Percentiles rank a stretch among this genome's conserved stretches.
Evolutionary conservation across 1,284 basidiomycete species (phyloP).

Genomic region (Malassezia yamatoensis): DNA sequence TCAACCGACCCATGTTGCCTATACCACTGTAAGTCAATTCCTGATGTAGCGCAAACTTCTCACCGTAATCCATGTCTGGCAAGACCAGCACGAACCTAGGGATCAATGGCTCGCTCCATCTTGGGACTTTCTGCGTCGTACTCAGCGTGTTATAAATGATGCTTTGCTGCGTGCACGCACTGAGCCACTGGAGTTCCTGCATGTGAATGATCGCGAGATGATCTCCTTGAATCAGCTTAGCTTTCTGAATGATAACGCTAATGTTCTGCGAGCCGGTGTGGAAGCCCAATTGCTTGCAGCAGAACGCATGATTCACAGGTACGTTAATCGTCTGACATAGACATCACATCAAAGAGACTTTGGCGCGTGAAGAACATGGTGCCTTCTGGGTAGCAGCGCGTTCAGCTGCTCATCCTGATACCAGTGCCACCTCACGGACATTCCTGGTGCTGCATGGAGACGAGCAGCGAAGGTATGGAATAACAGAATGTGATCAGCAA

Average conservation of each 20-base stretch:
- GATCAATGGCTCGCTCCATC: neutral
- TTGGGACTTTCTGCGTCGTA: constrained; percentile 13
- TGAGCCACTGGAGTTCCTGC: neutral
- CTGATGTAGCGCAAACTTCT: constrained; percentile 9
- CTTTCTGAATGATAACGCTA: neutral
- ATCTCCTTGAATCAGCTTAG: neutral
- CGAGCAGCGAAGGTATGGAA: constrained; percentile 9
- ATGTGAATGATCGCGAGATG: constrained; percentile 1
- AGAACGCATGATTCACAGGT: constrained; percentile 2
- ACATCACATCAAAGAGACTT: constrained; percentile 3
- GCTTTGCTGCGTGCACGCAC: neutral
- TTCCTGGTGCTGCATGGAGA: constrained; percentile 10
- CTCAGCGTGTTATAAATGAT: constrained; percentile 12
- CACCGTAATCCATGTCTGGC: constrained; percentile 11
- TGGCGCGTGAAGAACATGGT: constrained; percentile 10
- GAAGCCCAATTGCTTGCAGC: constrained; percentile 12
- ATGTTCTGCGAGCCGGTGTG: neutral
- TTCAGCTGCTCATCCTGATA: neutral
- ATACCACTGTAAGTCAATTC: neutral
- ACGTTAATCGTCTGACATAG: neutral
- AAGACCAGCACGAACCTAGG: neutral
- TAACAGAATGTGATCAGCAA: constrained; percentile 15
- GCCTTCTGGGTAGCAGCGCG: constrained; percentile 15
- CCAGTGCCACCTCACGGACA: neutral
- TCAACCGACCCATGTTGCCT: neutral